Base-by-base conservation (phyloP, 176 grass and related monocot genomes). In the Thalia dealbata region DNA sequence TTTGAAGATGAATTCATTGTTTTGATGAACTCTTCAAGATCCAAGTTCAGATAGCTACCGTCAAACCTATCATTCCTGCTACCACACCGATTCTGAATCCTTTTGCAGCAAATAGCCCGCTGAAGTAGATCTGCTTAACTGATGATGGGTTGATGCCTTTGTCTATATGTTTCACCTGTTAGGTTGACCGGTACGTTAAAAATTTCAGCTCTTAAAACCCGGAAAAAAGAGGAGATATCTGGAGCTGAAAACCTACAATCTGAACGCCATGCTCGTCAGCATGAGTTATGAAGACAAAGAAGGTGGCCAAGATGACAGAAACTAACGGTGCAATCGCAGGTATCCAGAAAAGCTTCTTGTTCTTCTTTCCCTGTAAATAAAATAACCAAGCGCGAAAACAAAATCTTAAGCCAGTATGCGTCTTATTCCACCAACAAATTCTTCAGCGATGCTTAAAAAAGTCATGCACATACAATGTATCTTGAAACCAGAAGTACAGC, bases 111-210 rank as follows among this genome's bases (percentile, higher is more conserved):
- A 84, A 69, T 52, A 87, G 76, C 14, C 90, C 95, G 14, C 67
- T 74, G 67, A 83, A 92, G 60, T 86, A 76, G 77, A 93, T 91
- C 70, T 72, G 50, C 73, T 77, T 28, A 77, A 81, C 77, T 73
- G 95, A 97, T 32, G 81, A 43, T 75, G 90, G 85, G 42, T 97
- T 97, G 77, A 92, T 81, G 30, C 95, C 95, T 86, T 85, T 81
- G 0, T 86, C 61, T 77, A 97, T 86, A 24, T 91, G 2, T 23
- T 50, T 88, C 82, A 97, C 95, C 95, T 97, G 77, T 38, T 69
- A 76, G 18, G 32, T 68, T 22, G 32, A 68, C 16, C 25, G 27
- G 29, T 29, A 4, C 14, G 14, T 63, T 13, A 28, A 28, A 62
- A 15, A 28, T 13, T 12, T 62, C 25, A 63, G 60, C 9, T 15